Base-by-base conservation (phyloP, 1,284 basidiomycete species). In the Apiotrichum brassicae region DNA sequence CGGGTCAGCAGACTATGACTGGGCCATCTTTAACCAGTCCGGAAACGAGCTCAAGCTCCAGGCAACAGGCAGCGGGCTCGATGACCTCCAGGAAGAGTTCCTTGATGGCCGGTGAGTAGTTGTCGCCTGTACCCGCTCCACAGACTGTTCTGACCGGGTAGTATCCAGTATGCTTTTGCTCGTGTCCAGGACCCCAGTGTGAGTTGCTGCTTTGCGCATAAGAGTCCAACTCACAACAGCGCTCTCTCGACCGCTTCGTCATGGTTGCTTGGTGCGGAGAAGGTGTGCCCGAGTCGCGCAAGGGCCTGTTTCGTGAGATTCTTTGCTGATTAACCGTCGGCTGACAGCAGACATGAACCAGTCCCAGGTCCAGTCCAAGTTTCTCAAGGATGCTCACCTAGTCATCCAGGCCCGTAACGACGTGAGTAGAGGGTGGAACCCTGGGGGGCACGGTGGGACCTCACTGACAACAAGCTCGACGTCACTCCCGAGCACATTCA, bases 221-320 rank as follows among this genome's bases (percentile, higher is more conserved):
- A 41, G n/a, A n/a, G n/a, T n/a, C n/a, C n/a, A 18, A 13, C 43
- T 44, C 30, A 20, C 4, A 46, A 12, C 63, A 93, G 84, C 87
- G 83, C 64, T 77, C 85, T 60, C 79, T 97, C n/a, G 80, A 85
- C 51, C 97, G 97, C 74, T 90, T 93, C 58, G 89, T 97, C 7
- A 85, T 94, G 52, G 77, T 82, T 66, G 88, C 88, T 60, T 91
- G 88, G 91, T 92, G 89, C 63, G 93, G 94, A 45, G 92, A 95
- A 64, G 93, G 94, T 60, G 94, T 97, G 0, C 93, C 93, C 16
- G 91, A 86, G 71, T 80, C 79, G 28, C 85, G 86, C 70, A 97
- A 97, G 73, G 94, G 93, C 14, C 78, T 97, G 24, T 97, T 97
- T 75, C 84, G 79, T 77, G 53, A 47, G 76, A 68, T 6, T 14